A percentile compares a stretch with the other conserved stretches of the same genome.
phyloP scores from a whole-genome alignment of 768 basidiomycete species.

The Leccinellum albellum region DNA sequence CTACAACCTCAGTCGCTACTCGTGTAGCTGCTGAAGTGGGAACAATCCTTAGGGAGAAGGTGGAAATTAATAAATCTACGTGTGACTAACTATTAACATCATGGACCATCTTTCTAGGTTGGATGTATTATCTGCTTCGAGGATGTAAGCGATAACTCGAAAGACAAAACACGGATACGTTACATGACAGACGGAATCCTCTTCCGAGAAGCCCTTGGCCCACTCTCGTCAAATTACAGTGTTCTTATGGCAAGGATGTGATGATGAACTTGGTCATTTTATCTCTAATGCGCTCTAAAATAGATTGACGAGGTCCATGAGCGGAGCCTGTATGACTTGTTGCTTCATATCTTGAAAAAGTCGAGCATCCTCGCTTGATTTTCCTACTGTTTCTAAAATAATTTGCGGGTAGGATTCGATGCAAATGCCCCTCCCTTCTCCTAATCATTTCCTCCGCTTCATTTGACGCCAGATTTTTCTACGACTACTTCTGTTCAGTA shows the following conservation, averaged over 20 bases:
- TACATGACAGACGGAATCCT: constrained; percentile 99
- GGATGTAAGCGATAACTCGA: constrained; percentile 82
- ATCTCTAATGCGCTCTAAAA: not conserved
- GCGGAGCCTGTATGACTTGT: constrained; percentile 88
- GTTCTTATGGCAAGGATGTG: constrained; percentile 78
- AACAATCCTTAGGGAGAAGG: constrained; percentile 83
- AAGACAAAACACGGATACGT: constrained; percentile 80
- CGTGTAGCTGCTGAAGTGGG: constrained; percentile 94
- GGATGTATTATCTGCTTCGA: constrained; percentile 98
- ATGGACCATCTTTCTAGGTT: constrained; percentile 52
- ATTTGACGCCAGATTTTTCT: constrained; percentile 84
- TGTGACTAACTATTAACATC: not conserved
- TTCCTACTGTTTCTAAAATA: constrained; percentile 1
- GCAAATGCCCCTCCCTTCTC: constrained; percentile 84
- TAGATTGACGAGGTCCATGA: constrained; percentile 99
- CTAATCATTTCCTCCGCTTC: constrained; percentile 96
- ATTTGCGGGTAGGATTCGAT: constrained; percentile 63
- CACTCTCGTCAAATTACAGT: constrained; percentile 86
- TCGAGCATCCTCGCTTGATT: constrained; percentile 31
- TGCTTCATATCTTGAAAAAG: constrained; percentile 94
- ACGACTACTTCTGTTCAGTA: constrained; percentile 80
- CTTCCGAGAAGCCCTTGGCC: constrained; percentile 92
- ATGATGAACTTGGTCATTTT: not conserved
- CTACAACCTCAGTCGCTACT: constrained; percentile 89
- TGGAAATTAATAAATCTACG: constrained; percentile 23